These are phyloP conservation scores for Candida sp. DNA, from an alignment of 1,139 yeast genomes.

Conservation along the genomic window DNA sequence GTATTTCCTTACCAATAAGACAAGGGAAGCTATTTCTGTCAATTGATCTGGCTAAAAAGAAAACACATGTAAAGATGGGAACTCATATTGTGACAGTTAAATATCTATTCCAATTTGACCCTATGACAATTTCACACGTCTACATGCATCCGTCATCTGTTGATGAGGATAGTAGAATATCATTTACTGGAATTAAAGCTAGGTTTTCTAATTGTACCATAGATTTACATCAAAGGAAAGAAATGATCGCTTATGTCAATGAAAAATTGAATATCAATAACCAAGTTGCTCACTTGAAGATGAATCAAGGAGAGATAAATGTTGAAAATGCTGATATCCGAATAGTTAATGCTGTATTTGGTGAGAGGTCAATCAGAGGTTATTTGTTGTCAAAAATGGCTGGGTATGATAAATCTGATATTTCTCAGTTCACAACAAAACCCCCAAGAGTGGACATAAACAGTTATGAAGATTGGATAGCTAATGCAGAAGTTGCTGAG, in stretches of 20 bases:
- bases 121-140: slow-evolving; percentile 71
- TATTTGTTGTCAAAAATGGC: slow-evolving; percentile 44
- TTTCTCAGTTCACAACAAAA: slow-evolving; percentile 1
- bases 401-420: slow-evolving; percentile 7
- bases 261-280: slow-evolving; percentile 55
- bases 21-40: slow-evolving; percentile 59
- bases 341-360: slow-evolving; percentile 63
- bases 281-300: slow-evolving; percentile 55
- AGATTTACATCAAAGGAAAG: slow-evolving; percentile 84
- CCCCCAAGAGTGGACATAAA: slow-evolving; percentile 1
- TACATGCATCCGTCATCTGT: slow-evolving; percentile 55
- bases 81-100: slow-evolving; percentile 76
- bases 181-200: slow-evolving; percentile 79
- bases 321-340: slow-evolving; percentile 71
- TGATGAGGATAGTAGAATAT: slow-evolving; percentile 44
- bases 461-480: slow-evolving; percentile 16
- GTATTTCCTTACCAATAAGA: slow-evolving; percentile 71
- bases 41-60: slow-evolving; percentile 20
- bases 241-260: slow-evolving; percentile 57
- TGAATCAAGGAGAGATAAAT: slow-evolving; percentile 77
- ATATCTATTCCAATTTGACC: slow-evolving; percentile 70
- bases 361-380: slow-evolving; percentile 50
- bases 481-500: slow-evolving; percentile 33
- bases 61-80: slow-evolving; percentile 60
- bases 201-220: slow-evolving; percentile 61